Evolutionary conservation across 148 eudicot species (phyloP).

Genomic region (Rhododendron williamsianum): DNA sequence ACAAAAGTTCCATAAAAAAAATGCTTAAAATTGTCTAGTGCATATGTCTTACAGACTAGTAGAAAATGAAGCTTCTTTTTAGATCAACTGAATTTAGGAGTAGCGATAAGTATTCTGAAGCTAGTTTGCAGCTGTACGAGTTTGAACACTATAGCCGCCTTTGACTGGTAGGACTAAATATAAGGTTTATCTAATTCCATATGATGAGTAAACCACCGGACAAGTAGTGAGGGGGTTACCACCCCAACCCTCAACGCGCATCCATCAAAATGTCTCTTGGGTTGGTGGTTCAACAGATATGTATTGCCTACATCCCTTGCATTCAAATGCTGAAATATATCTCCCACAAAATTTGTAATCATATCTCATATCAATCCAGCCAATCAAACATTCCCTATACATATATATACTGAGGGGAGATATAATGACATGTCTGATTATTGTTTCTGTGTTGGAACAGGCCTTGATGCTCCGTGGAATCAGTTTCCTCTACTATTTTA

Average conservation of each 20-base stretch:
- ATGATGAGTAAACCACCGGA: not conserved
- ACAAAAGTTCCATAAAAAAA: conserved; percentile 24
- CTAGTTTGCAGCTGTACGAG: conserved; percentile 16
- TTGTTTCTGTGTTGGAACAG: conserved; percentile 43
- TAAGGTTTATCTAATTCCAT: conserved; percentile 10
- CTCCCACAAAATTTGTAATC: not conserved
- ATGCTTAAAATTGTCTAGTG: conserved; percentile 22
- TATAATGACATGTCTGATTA: conserved; percentile 43
- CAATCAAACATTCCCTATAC: conserved; percentile 11
- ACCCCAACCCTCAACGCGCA: not conserved
- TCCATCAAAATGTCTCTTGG: not conserved
- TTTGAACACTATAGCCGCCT: conserved; percentile 5
- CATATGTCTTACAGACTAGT: conserved; percentile 7
- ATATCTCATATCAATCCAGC: not conserved
- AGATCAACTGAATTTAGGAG: conserved; percentile 17
- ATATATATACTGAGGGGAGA: conserved; percentile 31
- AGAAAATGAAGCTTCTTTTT: conserved; percentile 32
- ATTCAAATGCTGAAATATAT: not conserved
- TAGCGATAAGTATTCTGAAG: conserved; percentile 22
- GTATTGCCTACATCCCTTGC: not conserved
- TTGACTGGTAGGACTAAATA: not conserved
- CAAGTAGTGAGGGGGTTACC: not conserved
- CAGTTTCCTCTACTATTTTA: conserved; percentile 21
- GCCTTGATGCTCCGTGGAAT: conserved; percentile 40
- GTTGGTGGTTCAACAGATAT: not conserved